Evolutionary conservation across 306 rosid genomes (phyloP), one percentile per base, ranked within the genome.

Genomic region (Corylus americana): DNA sequence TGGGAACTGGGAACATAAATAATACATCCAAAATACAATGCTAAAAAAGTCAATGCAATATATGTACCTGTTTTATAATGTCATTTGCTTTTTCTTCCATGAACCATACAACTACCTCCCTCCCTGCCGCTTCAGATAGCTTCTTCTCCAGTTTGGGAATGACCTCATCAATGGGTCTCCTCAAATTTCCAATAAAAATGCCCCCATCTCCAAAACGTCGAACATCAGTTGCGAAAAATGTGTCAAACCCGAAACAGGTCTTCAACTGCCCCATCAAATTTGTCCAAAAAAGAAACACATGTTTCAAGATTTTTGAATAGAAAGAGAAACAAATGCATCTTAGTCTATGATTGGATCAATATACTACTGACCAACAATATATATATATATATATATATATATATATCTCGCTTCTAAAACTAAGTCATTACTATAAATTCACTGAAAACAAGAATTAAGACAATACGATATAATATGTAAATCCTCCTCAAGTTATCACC

Each of bases 161-260:
- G 51, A 86, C 98, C 55, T 92, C 97, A 55, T 94, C 94, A 71
- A 94, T 86, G 37, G 98, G 98, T 84, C 45, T 91, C 88, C 98
- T 92, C 86, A 92, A 81, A 78, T 94, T 94, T 66, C 98, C 98
- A 50, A 92, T 64, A 78, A 94, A 94, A 74, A 94, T 94, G 68
- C 98, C 97, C 31, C 98, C 98, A 82, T 94, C 98, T 64, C 98
- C 97, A 71, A 94, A 92, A 80, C 98, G 91, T 70, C 98, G 90
- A 76, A 92, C 97, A 86, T 94, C 98, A 20, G 93, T 94, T 0
- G 97, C 90, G 4, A 94, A 94, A 83, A 94, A 92, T 3, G 97
- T 86, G 70, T 94, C 94, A 78, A 94, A 94, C 18, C 98, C 97
- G 68, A 94, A 92, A 75, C 97, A 94, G 85, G 86, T 88, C 88